Base-by-base conservation (phyloP, 2,329 filamentous ascomycete species). In the Aspergillus spinulosporus region DNA sequence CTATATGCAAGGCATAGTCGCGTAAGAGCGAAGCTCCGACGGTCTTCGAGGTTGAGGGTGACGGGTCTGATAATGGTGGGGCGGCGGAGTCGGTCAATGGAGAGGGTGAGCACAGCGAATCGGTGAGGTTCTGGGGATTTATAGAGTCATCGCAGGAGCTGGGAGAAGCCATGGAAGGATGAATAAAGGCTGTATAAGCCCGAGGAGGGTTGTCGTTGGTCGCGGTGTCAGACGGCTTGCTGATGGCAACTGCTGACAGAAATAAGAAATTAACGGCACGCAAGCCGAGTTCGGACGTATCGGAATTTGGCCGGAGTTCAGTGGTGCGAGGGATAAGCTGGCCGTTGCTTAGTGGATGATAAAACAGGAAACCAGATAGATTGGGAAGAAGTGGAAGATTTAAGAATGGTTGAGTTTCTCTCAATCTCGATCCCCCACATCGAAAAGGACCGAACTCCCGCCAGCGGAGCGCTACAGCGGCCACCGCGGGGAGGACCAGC, bases 1-100 rank as follows among this genome's bases (percentile, higher is more conserved):
- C 72, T 69, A 78, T 72, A 59, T 78, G 71, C 39, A 69, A 66
- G 51, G 72, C 72, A 74, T 78, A 73, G 55, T 77, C 76, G 58
- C 72, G 75, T 42, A 76, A 72, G 45, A 77, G 69, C 14, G 72
- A 70, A 37, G 74, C 71, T 59, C 73, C 73, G 56, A 71, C 62
- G 28, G 64, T 63, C 21, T 65, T 65, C 32, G 69, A 62, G 34
- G 42, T 56, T 58, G 57, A 58, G 59, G 57, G 55, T 32, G 60
- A 64, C 65, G 68, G 70, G 64, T 62, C 60, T 52, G 52, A 51
- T 48, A 52, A 52, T 49, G 51, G 57, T 61, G 56, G 60, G 63
- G 62, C 58, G 57, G 64, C 62, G 51, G 66, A 63, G 54, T 64
- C 64, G 48, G 65, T 59, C 29, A 56, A 58, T 46, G 64, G 58